Percentiles rank a stretch among this genome's conserved stretches.
Conservation (phyloP, 2,329 filamentous ascomycete genomes). For the Lachnellula arida region DNA sequence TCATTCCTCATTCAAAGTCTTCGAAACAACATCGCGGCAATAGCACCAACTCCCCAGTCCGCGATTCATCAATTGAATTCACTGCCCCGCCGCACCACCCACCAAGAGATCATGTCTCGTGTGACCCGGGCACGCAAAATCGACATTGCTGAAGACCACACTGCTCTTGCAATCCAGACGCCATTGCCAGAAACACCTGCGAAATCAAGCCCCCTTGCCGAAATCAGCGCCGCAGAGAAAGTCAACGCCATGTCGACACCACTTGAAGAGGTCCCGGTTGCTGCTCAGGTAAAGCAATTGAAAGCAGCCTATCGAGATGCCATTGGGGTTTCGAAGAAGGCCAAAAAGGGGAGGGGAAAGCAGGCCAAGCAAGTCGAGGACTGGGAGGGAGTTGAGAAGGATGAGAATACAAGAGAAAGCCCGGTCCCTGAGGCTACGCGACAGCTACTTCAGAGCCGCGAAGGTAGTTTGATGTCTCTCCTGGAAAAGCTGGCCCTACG, state of each 20-base stretch:
- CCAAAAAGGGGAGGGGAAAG: slow-evolving; percentile 24
- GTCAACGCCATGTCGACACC: slow-evolving; percentile 11
- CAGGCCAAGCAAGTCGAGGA: slow-evolving; percentile 19
- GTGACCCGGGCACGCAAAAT: slow-evolving; percentile 30
- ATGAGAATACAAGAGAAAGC: slow-evolving; percentile 1
- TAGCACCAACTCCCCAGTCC: background rate
- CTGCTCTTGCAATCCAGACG: slow-evolving; percentile 20
- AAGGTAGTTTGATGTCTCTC: slow-evolving; percentile 14
- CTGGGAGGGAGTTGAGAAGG: slow-evolving; percentile 2
- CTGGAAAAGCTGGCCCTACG: slow-evolving; percentile 3
- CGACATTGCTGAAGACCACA: slow-evolving; percentile 27
- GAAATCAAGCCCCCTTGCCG: slow-evolving; percentile 13
- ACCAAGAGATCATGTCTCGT: slow-evolving; percentile 27
- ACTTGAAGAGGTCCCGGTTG: slow-evolving; percentile 19
- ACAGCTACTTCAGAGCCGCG: slow-evolving; percentile 5
- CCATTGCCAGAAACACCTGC: slow-evolving; percentile 17
- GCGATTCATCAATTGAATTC: background rate
- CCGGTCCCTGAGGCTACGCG: slow-evolving; percentile 7
- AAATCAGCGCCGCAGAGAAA: slow-evolving; percentile 18
- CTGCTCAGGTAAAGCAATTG: slow-evolving; percentile 27
- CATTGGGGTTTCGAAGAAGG: slow-evolving; percentile 26
- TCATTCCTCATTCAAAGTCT: background rate
- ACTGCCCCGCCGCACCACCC: background rate
- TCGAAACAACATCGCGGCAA: slow-evolving; percentile 6
- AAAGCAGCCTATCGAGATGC: slow-evolving; percentile 32